phyloP scores from a whole-genome alignment of 768 basidiomycete species.

The Hydnomerulius pinastri region DNA sequence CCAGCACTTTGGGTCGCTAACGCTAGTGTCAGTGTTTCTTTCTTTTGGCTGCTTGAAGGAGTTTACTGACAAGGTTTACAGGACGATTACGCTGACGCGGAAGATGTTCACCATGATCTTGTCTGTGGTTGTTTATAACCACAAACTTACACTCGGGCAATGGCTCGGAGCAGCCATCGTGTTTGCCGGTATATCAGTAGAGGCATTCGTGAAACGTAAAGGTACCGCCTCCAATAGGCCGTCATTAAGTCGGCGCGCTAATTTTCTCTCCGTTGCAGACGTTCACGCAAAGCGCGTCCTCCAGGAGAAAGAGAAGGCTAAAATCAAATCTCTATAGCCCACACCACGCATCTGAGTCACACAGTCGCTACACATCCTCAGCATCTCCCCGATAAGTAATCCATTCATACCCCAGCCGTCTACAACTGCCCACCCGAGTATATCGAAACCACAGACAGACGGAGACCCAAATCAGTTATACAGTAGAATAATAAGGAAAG shows the following conservation, averaged over 20 bases:
- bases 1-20: constrained; percentile 88
- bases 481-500: constrained; percentile 22
- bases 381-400: too few species aligned
- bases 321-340: constrained; percentile 71
- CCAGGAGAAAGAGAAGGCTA: constrained; percentile 82
- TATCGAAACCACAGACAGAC: constrained; percentile 18
- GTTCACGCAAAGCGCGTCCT: constrained; percentile 79
- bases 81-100: constrained; percentile 93
- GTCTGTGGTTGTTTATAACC: constrained; percentile 90
- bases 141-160: constrained; percentile 79
- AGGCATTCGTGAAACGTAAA: constrained; percentile 88
- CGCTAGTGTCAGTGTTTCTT: constrained; percentile 67
- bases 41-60: not conserved
- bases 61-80: constrained; percentile 32
- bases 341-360: not conserved
- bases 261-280: constrained; percentile 46
- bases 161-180: constrained; percentile 93
- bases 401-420: constrained; percentile 14
- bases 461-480: constrained; percentile 21
- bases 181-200: constrained; percentile 93
- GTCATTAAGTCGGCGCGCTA: not conserved
- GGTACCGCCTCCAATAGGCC: constrained; percentile 45
- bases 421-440: constrained; percentile 3
- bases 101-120: constrained; percentile 98
- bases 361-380: too few species aligned